phyloP scores from a whole-genome alignment of 345 rosid genomes.

The Murraya paniculata region DNA sequence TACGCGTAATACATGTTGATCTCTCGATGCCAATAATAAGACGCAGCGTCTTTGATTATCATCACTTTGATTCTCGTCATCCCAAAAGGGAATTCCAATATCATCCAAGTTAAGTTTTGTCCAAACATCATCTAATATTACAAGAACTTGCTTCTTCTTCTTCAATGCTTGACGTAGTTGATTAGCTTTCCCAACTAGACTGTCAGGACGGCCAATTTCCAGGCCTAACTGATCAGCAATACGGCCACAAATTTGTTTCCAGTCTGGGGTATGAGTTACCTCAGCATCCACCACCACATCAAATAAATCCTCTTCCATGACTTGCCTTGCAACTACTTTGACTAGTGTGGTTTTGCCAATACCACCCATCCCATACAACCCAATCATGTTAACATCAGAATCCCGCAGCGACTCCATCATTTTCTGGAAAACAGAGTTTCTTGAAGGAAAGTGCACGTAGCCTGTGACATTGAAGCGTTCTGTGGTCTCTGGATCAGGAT shows the following conservation, averaged over 20 bases:
- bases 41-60: slow-evolving; percentile 8
- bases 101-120: neutral
- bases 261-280: neutral
- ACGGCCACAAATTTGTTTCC: neutral
- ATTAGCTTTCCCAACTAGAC: neutral
- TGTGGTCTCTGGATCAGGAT: neutral
- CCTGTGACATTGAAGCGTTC: neutral
- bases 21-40: slow-evolving; percentile 27
- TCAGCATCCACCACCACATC: neutral
- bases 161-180: neutral
- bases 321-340: slow-evolving; percentile 7
- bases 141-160: neutral
- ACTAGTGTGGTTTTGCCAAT: slow-evolving; percentile 25
- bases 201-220: neutral
- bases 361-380: slow-evolving; percentile 16
- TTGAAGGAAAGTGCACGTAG: no score
- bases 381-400: slow-evolving; percentile 6
- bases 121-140: slow-evolving; percentile 9
- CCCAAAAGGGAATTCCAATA: neutral
- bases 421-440: no score
- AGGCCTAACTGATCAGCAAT: slow-evolving; percentile 5
- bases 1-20: neutral
- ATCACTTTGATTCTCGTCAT: neutral
- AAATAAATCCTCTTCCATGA: neutral
- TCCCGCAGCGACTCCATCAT: no score